A percentile compares a stretch with the other conserved stretches of the same genome.
Conservation (phyloP, 2,329 filamentous ascomycete species). For the Diaporthe amygdali region DNA sequence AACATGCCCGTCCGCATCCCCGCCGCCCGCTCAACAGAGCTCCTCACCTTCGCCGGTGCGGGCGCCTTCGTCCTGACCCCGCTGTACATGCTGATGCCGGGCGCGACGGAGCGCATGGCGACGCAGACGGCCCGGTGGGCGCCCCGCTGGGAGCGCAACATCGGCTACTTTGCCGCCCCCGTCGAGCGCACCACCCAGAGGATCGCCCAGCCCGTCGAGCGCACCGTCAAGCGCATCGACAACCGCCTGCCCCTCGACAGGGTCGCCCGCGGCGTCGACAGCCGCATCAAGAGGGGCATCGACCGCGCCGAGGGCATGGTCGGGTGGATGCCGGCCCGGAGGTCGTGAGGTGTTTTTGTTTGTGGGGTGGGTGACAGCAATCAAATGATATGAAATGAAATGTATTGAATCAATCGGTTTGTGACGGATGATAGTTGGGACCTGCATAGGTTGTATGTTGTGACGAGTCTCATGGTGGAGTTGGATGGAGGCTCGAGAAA, state of each 20-base stretch:
- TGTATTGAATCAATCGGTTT: not conserved
- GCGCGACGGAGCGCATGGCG: slow-evolving; percentile 59
- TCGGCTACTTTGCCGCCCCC: slow-evolving; percentile 56
- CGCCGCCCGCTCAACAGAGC: slow-evolving; percentile 52
- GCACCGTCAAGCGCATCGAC: slow-evolving; percentile 51
- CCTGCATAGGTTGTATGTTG: not conserved
- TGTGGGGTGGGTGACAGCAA: no score
- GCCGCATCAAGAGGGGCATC: slow-evolving; percentile 52
- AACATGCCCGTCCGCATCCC: slow-evolving; percentile 60
- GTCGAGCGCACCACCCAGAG: slow-evolving; percentile 53
- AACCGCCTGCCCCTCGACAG: slow-evolving; percentile 54
- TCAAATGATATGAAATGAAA: not conserved
- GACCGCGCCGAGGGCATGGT: slow-evolving; percentile 34
- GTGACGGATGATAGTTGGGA: not conserved
- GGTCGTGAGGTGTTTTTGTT: not conserved
- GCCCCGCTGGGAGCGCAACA: slow-evolving; percentile 63
- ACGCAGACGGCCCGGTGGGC: slow-evolving; percentile 63
- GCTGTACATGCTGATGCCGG: slow-evolving; percentile 62
- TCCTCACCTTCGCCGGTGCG: slow-evolving; percentile 58
- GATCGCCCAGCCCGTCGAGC: slow-evolving; percentile 52
- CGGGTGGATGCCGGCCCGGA: not conserved
- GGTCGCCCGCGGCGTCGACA: slow-evolving; percentile 54
- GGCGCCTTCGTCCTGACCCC: slow-evolving; percentile 60
- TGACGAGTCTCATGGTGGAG: not conserved
- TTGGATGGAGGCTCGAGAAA: not conserved